Evolutionary conservation across 345 rosid species (phyloP).

Genomic region (Boechera retrofracta): DNA sequence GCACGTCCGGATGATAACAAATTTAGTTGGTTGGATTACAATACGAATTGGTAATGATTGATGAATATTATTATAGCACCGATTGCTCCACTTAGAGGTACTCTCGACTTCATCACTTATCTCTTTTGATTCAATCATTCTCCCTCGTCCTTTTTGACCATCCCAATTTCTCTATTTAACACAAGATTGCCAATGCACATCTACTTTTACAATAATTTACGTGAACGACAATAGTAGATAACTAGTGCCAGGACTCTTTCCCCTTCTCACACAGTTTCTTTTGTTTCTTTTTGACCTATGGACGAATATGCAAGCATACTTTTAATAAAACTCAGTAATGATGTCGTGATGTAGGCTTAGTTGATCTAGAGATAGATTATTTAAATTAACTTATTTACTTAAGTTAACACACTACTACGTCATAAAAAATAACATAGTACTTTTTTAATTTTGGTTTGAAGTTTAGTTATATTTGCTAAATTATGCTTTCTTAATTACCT

Average conservation of each 20-base stretch:
- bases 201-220: neutral
- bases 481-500: neutral
- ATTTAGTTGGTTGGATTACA: conserved; percentile 37
- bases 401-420: neutral
- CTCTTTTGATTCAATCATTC: conserved; percentile 42
- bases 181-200: conserved; percentile 14
- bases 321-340: neutral
- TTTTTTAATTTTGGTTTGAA: neutral
- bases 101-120: conserved; percentile 38
- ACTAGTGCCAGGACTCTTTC: neutral
- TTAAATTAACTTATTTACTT: neutral
- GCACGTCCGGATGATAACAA: conserved; percentile 40
- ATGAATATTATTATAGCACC: conserved; percentile 38
- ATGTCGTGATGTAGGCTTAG: neutral
- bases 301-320: neutral
- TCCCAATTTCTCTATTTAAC: conserved; percentile 27
- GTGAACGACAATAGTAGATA: conserved; percentile 8
- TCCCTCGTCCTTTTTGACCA: conserved; percentile 41
- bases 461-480: neutral
- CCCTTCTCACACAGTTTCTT: neutral
- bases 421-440: neutral
- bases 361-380: neutral
- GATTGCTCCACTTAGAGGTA: conserved; percentile 42
- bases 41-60: conserved; percentile 37
- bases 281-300: neutral